Conservation (phyloP, 192 early-diverging fungal genomes). For the Phlyctochytrium arcticum region DNA sequence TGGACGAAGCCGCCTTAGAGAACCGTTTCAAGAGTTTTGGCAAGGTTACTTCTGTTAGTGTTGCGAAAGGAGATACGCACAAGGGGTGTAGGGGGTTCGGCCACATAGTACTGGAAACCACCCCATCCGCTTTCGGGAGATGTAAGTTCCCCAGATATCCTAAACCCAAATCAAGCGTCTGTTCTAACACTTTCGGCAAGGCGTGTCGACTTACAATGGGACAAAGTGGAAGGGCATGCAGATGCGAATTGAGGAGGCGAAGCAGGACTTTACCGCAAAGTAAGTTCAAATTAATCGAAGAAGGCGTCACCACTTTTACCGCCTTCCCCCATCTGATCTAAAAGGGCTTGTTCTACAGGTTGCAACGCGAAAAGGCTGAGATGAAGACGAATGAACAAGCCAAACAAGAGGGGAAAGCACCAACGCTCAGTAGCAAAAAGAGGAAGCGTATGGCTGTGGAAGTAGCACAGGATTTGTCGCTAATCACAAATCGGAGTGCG, state of each 20-base stretch:
- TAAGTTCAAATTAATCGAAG: slow-evolving; percentile 14
- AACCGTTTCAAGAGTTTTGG: slow-evolving; percentile 76
- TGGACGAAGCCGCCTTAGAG: slow-evolving; percentile 53
- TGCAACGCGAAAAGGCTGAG: slow-evolving; percentile 44
- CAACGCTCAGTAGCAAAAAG: slow-evolving; percentile 35
- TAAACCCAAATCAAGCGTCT: neutral
- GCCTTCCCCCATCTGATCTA: neutral
- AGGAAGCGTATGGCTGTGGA: slow-evolving; percentile 36
- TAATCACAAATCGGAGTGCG: slow-evolving; percentile 68
- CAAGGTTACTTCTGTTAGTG: slow-evolving; percentile 41
- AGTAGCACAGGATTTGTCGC: slow-evolving; percentile 61
- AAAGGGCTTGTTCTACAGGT: neutral
- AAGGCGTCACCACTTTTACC: neutral
- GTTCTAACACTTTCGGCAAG: slow-evolving; percentile 17
- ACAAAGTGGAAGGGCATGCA: slow-evolving; percentile 82
- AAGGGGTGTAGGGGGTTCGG: slow-evolving; percentile 65
- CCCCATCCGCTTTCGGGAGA: slow-evolving; percentile 58
- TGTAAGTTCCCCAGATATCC: slow-evolving; percentile 36
- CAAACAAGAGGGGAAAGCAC: slow-evolving; percentile 7
- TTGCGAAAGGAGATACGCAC: slow-evolving; percentile 37
- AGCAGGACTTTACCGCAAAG: slow-evolving; percentile 58
- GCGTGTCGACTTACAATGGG: slow-evolving; percentile 64
- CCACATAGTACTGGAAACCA: slow-evolving; percentile 67
- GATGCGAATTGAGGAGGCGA: slow-evolving; percentile 76
- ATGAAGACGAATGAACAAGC: slow-evolving; percentile 27